Base-by-base conservation (phyloP, 306 rosid genomes). In the Cucurbita ficifolia region DNA sequence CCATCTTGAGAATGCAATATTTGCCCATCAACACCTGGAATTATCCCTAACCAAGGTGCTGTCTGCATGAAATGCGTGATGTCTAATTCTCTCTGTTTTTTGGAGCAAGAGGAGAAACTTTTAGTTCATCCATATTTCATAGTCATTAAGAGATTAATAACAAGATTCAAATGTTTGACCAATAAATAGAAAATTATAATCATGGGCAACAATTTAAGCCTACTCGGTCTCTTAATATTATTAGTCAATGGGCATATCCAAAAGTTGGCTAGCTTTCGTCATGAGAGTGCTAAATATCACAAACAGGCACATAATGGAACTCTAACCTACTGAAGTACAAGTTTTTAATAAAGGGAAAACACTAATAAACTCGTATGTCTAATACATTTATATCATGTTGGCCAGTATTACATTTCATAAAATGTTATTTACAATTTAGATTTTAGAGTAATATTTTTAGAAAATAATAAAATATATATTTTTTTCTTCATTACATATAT, bases 21-120 rank as follows among this genome's bases (percentile, higher is more conserved):
- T 86, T 90, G 98, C 74, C 98, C 98, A 39, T 94, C 97, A 75
- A 85, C 77, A 70, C 97, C 94, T 76, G 98, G 95, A 85, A 90
- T 79, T 83, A 94, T 83, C 54, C 98, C 98, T 84, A 94, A 80
- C 98, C 98, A 94, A 9, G 98, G 96, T 78, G 96, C 92, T 59
- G 90, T 94, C 88, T 94, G 98, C 97, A 94, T 86, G 90, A 94
- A 94, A 82, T 87, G 84, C 73, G 74, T 87, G 33, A 96, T 79
- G 78, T 94, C 98, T 62, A 81, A 81, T 80, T 94, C 97, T 80
- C 95, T 90, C 98, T 94, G 92, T 90, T 68, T 50, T 50, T 38
- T 35, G 53, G 53, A 42, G 53, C 38, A 52, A 35, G 62, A 36
- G 19, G 18, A 52, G 50, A 36, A 72, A 54, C 62, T 68, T 65